Evolutionary conservation across 2,329 filamentous ascomycete species (phyloP).

Genomic region (Pezicula carpinea): DNA sequence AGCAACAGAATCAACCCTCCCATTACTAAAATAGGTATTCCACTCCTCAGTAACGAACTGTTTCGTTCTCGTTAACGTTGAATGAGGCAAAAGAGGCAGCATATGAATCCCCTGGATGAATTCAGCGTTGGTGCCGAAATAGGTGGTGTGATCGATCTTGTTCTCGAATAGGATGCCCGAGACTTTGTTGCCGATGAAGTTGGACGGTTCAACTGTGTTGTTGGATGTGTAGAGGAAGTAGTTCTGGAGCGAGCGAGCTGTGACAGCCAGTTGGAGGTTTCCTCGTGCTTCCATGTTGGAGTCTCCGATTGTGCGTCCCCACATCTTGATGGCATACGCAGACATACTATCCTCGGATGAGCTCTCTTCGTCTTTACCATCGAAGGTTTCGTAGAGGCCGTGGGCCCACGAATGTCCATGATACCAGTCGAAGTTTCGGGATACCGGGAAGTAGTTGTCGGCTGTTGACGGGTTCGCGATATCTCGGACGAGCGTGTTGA

Average conservation of each 20-base stretch:
- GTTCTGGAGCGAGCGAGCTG: slow-evolving; percentile 65
- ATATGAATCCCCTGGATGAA: slow-evolving; percentile 54
- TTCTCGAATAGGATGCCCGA: slow-evolving; percentile 81
- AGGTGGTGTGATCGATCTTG: slow-evolving; percentile 90
- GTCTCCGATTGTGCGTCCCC: slow-evolving; percentile 77
- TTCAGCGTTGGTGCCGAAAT: slow-evolving; percentile 71
- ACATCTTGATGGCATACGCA: slow-evolving; percentile 87
- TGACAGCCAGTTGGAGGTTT: slow-evolving; percentile 78
- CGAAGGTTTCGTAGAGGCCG: slow-evolving; percentile 63
- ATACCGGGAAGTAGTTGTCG: slow-evolving; percentile 77
- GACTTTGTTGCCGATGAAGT: slow-evolving; percentile 79
- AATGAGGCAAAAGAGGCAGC: slow-evolving; percentile 34
- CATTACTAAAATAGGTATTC: slow-evolving; percentile 69
- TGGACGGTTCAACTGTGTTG: slow-evolving; percentile 67
- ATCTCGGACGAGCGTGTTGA: slow-evolving; percentile 82
- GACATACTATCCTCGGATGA: slow-evolving; percentile 88
- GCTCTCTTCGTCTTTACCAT: slow-evolving; percentile 83
- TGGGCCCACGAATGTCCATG: slow-evolving; percentile 94
- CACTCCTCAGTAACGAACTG: slow-evolving; percentile 80
- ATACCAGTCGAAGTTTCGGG: slow-evolving; percentile 86
- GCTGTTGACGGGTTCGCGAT: slow-evolving; percentile 66
- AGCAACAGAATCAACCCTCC: slow-evolving; percentile 57
- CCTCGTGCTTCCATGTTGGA: slow-evolving; percentile 68
- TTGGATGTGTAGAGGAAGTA: slow-evolving; percentile 77
- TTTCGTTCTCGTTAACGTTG: slow-evolving; percentile 59